Base-by-base conservation (phyloP, 2,329 filamentous ascomycete genomes). In the Didymellaceae sp. region DNA sequence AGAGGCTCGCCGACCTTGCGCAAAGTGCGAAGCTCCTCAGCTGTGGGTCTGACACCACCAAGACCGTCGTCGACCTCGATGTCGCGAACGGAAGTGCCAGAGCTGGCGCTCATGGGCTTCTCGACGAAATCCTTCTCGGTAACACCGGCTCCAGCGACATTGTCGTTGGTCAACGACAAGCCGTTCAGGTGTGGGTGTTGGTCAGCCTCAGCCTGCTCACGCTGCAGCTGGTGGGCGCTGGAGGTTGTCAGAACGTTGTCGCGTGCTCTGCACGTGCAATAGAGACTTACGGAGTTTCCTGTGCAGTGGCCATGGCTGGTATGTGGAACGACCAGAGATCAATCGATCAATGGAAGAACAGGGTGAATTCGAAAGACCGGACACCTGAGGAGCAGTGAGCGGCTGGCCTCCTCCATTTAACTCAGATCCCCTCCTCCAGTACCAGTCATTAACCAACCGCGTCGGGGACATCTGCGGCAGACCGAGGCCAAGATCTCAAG, bases 1-100 rank as follows among this genome's bases (percentile, higher is more conserved):
- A 80, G 66, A 34, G 72, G 70, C 61, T 80, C 78, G 35, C 76
- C 74, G n/a, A 80, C 71, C 50, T 75, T 74, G 44, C 77, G 67
- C 20, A 80, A 67, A 1, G 73, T 76, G 31, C 59, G 63, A 54
- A 70, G 70, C 56, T 80, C 77, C 24, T 75, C 70, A 4, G 73
- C 72, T 16, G 72, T 76, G 1, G 77, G 77, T 51, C 68, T 66
- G n/a, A 73, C 61, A 21, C 67, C 70, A 22, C 61, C 62, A 13
- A 68, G 39, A 13, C 60, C 59, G 30, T 71, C 67, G 9, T 70
- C 65, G 5, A 66, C 59, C 2, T 62, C 60, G 14, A 44, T 41
- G 25, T 32, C 17, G 30, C 53, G 28, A 10, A 58, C 50, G 24
- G 63, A 66, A 7, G 58, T 47, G 9, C 54, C 48, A 6, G 63